phyloP scores from a whole-genome alignment of 345 rosid genomes.

The Hibiscus trionum region DNA sequence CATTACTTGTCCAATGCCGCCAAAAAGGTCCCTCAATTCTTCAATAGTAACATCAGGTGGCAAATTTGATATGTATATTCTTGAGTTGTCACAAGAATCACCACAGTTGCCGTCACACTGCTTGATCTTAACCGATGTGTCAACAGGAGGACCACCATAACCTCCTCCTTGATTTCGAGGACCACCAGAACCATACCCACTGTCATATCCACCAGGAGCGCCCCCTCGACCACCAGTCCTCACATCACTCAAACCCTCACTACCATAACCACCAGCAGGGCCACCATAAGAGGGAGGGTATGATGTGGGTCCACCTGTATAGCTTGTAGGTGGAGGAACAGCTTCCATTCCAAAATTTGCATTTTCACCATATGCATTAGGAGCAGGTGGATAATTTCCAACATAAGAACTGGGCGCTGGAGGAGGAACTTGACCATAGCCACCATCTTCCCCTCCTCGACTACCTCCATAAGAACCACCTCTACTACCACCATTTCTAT shows the following conservation, averaged over 20 bases:
- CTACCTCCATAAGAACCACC: constrained; percentile 61
- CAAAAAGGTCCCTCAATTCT: constrained; percentile 83
- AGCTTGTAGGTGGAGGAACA: constrained; percentile 83
- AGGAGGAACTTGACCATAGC: constrained; percentile 63
- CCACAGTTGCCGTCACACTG: constrained; percentile 81
- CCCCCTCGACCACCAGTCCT: constrained; percentile 53
- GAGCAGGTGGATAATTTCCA: constrained; percentile 57
- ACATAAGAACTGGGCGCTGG: constrained; percentile 59
- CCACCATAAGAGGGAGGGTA: constrained; percentile 79
- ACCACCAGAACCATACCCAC: constrained; percentile 47
- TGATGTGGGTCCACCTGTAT: constrained; percentile 67
- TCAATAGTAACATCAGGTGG: constrained; percentile 88
- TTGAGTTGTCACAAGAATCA: constrained; percentile 79
- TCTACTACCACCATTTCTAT: constrained; percentile 34
- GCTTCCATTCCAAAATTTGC: constrained; percentile 62
- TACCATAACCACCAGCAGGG: constrained; percentile 50
- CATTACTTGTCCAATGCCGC: constrained; percentile 96
- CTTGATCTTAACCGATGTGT: constrained; percentile 51
- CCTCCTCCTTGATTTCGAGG: constrained; percentile 48
- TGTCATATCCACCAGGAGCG: constrained; percentile 31
- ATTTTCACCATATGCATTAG: constrained; percentile 39
- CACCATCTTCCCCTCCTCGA: constrained; percentile 60
- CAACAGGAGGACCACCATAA: constrained; percentile 36
- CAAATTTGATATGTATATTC: constrained; percentile 93
- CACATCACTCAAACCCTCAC: constrained; percentile 46